Evolutionary conservation across 129 eudicot genomes (phyloP), one percentile per base, ranked within the genome.

Genomic region (Erigeron canadensis): DNA sequence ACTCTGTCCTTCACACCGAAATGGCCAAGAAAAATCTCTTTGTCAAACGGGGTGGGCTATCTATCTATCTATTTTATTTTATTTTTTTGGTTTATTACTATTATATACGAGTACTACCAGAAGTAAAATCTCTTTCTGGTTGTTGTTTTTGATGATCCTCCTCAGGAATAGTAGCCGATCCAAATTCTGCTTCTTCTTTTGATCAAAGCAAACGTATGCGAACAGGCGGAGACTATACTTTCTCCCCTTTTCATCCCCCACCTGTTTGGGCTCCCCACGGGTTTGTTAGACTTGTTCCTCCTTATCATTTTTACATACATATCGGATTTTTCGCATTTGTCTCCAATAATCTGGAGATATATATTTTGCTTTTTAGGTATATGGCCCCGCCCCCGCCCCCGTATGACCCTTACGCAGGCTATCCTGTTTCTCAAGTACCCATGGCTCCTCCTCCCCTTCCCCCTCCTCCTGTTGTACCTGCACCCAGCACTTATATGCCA

Each of bases 1-100:
- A 94, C 73, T 81, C 92, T 0, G 84, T 94, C 5, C 72, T 94
- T 74, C 98, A 94, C 78, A 84, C 90, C 0, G 96, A 94, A 84
- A 94, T 94, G 98, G 96, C 98, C 0, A 92, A 92, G 90, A 94
- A 94, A 74, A 94, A 94, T 77, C 90, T 94, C 0, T 94, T 94
- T 77, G 90, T 94, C 5, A 91, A 91, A 81, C 84, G 98, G 55
- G 98, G 96, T n/a, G n/a, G n/a, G n/a, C n/a, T n/a, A n/a, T n/a
- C n/a, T n/a, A n/a, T n/a, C n/a, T n/a, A n/a, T n/a, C n/a, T n/a
- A n/a, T n/a, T n/a, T n/a, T n/a, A n/a, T n/a, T n/a, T n/a, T n/a
- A n/a, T n/a, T n/a, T n/a, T n/a, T n/a, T n/a, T n/a, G n/a, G n/a
- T n/a, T n/a, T n/a, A n/a, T n/a, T n/a, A n/a, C n/a, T n/a, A n/a